Evolutionary conservation across 768 basidiomycete species (phyloP).

Genomic region (Termitomyces heimii): DNA sequence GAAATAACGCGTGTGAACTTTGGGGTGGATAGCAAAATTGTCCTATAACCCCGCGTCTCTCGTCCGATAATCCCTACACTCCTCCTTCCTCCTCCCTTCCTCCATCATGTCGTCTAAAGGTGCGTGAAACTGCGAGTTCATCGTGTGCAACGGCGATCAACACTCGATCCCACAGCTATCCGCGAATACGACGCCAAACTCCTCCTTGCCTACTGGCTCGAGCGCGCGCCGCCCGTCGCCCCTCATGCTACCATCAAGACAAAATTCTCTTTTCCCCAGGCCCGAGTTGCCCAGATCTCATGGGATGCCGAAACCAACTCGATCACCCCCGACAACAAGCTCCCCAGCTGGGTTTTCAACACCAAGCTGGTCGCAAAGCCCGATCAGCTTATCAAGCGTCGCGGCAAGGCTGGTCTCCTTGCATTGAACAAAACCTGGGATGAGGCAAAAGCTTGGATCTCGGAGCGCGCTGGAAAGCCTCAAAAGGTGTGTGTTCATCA

Average conservation of each 20-base stretch:
- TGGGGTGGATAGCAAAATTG: constrained; percentile 15
- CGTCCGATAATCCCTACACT: constrained; percentile 8
- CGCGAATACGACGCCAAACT: constrained; percentile 99
- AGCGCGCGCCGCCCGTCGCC: constrained; percentile 78
- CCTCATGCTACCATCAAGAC: constrained; percentile 48
- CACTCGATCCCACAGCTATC: constrained; percentile 41
- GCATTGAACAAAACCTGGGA: constrained; percentile 91
- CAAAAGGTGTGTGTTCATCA: constrained; percentile 59
- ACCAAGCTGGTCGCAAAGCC: constrained; percentile 93
- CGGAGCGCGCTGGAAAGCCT: constrained; percentile 84
- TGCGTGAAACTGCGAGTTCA: constrained; percentile 7
- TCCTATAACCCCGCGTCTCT: constrained; percentile 13
- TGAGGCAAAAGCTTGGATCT: constrained; percentile 84
- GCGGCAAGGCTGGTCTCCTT: constrained; percentile 96
- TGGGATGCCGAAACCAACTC: constrained; percentile 70
- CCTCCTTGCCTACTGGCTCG: constrained; percentile 94
- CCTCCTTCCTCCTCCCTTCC: constrained; percentile 15
- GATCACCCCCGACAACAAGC: constrained; percentile 43
- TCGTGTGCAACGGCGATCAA: constrained; percentile 5
- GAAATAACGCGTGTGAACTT: constrained; percentile 20
- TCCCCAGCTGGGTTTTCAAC: constrained; percentile 79
- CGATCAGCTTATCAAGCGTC: constrained; percentile 98
- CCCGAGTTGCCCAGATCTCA: constrained; percentile 81
- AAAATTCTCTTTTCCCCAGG: constrained; percentile 57
- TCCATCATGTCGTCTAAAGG: constrained; percentile 42